Evolutionary conservation across 495 filamentous ascomycete species (phyloP).

Genomic region (Tuber umbilicatum): DNA sequence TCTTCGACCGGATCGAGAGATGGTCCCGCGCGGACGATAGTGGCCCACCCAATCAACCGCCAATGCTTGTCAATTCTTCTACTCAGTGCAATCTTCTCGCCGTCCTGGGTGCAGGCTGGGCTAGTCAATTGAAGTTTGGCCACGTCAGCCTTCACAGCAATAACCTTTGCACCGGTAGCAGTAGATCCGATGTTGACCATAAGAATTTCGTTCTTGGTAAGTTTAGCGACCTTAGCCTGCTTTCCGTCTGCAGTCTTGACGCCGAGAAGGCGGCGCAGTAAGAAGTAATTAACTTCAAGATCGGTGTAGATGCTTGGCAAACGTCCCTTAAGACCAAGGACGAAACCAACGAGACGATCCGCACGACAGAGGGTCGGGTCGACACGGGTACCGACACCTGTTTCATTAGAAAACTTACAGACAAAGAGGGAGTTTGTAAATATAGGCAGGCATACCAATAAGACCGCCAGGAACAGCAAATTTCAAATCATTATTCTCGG

Average conservation of each 20-base stretch:
- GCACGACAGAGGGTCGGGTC: slow-evolving; percentile 96
- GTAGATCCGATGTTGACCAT: slow-evolving; percentile 99
- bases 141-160: slow-evolving; percentile 92
- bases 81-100: slow-evolving; percentile 94
- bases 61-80: slow-evolving; percentile 98
- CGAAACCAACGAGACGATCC: slow-evolving; percentile 96
- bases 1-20: slow-evolving; percentile 34
- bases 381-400: slow-evolving; percentile 87
- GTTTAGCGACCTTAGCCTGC: slow-evolving; percentile 96
- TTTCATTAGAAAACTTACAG: slow-evolving; percentile 22
- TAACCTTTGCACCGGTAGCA: slow-evolving; percentile 88
- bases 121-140: slow-evolving; percentile 83
- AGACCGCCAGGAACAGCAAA: slow-evolving; percentile 95
- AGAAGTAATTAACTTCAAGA: slow-evolving; percentile 98
- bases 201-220: slow-evolving; percentile 93
- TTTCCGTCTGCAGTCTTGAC: slow-evolving; percentile 97
- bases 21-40: slow-evolving; percentile 55
- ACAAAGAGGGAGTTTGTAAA: background rate
- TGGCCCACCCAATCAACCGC: slow-evolving; percentile 96
- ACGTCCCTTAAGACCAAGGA: slow-evolving; percentile 84
- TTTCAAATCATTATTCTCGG: slow-evolving; percentile 94
- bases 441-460: slow-evolving; percentile 51
- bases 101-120: slow-evolving; percentile 86
- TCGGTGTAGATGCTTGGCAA: slow-evolving; percentile 94
- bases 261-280: slow-evolving; percentile 85